Evolutionary conservation across 1,139 yeast genomes (phyloP).

Genomic region (Debaryomyces robertsiae): DNA sequence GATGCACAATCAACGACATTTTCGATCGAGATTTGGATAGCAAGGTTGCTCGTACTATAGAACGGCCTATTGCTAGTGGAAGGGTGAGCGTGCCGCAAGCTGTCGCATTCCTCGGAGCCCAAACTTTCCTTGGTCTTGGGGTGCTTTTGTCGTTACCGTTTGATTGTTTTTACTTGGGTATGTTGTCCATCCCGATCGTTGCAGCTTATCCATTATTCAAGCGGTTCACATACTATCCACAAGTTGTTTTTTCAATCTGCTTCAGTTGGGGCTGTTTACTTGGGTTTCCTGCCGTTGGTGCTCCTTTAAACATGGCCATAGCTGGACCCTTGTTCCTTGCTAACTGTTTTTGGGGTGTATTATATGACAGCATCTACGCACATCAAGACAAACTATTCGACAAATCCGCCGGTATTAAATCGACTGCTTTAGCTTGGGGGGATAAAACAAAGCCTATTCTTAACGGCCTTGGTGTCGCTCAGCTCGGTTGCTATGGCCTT

Average conservation of each 20-base stretch:
- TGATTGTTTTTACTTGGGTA: slow-evolving; percentile 82
- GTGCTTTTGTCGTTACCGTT: slow-evolving; percentile 73
- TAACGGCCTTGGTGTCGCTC: slow-evolving; percentile 63
- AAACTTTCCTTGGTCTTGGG: slow-evolving; percentile 73
- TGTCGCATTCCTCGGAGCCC: slow-evolving; percentile 69
- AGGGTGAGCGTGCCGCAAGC: slow-evolving; percentile 77
- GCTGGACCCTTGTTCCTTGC: slow-evolving; percentile 79
- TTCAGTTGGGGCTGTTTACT: slow-evolving; percentile 94
- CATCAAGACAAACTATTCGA: slow-evolving; percentile 96
- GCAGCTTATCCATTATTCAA: slow-evolving; percentile 91
- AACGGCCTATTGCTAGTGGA: slow-evolving; percentile 90
- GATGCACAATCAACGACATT: slow-evolving; percentile 92
- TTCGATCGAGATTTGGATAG: slow-evolving; percentile 81
- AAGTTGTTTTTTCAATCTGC: slow-evolving; percentile 75
- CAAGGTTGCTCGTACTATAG: slow-evolving; percentile 83
- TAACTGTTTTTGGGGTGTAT: slow-evolving; percentile 90
- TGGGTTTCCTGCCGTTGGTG: slow-evolving; percentile 93
- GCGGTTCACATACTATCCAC: slow-evolving; percentile 94
- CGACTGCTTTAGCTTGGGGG: slow-evolving; percentile 96
- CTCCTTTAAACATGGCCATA: slow-evolving; percentile 71
- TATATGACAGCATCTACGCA: slow-evolving; percentile 94
- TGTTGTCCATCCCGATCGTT: slow-evolving; percentile 77
- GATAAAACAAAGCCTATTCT: slow-evolving; percentile 70
- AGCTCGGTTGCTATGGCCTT: slow-evolving; percentile 60
- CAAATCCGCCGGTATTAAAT: slow-evolving; percentile 84